Evolutionary conservation across 352 stramenopile genomes (phyloP), one percentile per base, ranked within the genome.

Genomic region (Globisporangium canariense): DNA sequence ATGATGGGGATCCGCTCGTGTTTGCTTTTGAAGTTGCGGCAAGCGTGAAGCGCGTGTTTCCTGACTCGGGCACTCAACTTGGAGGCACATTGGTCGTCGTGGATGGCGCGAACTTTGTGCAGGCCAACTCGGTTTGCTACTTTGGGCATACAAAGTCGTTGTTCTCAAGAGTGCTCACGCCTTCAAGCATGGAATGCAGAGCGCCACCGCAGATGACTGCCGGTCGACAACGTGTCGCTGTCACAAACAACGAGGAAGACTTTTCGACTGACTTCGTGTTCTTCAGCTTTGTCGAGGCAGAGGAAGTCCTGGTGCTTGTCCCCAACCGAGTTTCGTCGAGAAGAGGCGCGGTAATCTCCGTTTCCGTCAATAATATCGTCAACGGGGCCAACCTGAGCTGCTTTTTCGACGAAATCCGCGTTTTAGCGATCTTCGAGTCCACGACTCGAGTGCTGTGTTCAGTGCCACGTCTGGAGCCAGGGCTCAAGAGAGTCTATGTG

Each of bases 201-300:
- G 77, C 68, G 14, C 82, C 86, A 11, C 46, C 70, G 13, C 71
- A 76, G n/a, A 64, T 57, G 22, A 30, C 2, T 25, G 20, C 62
- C 10, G 55, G 67, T 13, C 40, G 38, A 32, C 32, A 79, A 40
- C 59, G 49, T 28, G 71, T 96, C 2, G 41, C 69, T 4, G 78
- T 93, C 20, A 81, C 73, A 16, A 91, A 83, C 65, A 96, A 96
- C 34, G 80, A 72, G 7, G 52, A 74, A 0, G 88, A 96, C 59
- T 86, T 78, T 25, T 90, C 77, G 2, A 43, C 41, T 34, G 65
- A 76, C 8, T 36, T 60, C 0, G 62, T 77, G 2, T 76, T 78
- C 10, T 84, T 83, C 49, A 77, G 55, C 5, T 90, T 78, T 45
- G 40, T 66, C 46, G 50, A 71, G 11, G 71, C 69, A 0, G 86